Evolutionary conservation across 768 basidiomycete genomes (phyloP).

Genomic region (Kwoniella europaea): DNA sequence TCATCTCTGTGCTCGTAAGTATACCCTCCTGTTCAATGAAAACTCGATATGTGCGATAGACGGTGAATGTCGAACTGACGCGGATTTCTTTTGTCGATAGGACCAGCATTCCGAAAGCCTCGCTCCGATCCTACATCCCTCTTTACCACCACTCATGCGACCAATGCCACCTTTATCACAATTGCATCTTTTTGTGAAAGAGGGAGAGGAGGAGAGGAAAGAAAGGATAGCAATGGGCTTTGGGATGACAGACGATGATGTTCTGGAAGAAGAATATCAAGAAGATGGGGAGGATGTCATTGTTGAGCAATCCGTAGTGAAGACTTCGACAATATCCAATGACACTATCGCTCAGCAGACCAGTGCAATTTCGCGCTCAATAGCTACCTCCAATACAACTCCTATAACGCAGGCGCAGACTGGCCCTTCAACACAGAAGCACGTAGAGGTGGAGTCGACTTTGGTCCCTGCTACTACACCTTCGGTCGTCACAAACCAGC

Average conservation of each 20-base stretch:
- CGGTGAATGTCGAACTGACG: not conserved
- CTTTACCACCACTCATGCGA: constrained; percentile 46
- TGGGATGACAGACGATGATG: constrained; percentile 2
- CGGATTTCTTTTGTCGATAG: not conserved
- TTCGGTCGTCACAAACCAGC: no score
- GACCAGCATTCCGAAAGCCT: constrained; percentile 11
- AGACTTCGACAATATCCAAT: not conserved
- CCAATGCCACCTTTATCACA: constrained; percentile 46
- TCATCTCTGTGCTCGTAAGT: constrained; percentile 42
- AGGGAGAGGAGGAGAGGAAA: constrained; percentile 46
- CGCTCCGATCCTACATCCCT: constrained; percentile 45
- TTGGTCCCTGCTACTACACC: no score
- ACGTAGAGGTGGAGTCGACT: no score
- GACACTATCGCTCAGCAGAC: not conserved
- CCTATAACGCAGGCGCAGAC: not conserved
- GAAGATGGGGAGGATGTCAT: not conserved
- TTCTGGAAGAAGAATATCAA: not conserved
- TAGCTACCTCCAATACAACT: not conserved
- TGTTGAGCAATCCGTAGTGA: not conserved
- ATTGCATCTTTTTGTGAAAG: constrained; percentile 46
- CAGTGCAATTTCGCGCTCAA: not conserved
- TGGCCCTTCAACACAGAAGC: not conserved
- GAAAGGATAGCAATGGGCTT: constrained; percentile 44
- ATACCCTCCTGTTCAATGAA: not conserved
- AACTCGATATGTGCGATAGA: not conserved